A percentile compares a stretch with the other conserved stretches of the same genome.
phyloP scores from a whole-genome alignment of 2,329 filamentous ascomycete species.

The Zasmidium citrigriseum region DNA sequence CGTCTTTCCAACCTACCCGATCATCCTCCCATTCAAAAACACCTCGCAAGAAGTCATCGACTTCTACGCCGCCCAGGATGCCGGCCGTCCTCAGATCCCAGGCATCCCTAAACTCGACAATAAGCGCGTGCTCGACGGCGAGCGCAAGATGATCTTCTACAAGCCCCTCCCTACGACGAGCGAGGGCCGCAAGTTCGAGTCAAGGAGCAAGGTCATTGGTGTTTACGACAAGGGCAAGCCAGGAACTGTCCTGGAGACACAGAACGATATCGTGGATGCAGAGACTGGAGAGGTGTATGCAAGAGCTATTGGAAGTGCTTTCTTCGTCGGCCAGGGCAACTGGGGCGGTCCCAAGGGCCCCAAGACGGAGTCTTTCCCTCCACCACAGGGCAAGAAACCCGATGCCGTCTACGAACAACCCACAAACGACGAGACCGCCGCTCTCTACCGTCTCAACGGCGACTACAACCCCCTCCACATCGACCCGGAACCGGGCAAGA shows the following conservation, averaged over 20 bases:
- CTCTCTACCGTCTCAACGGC: constrained; percentile 81
- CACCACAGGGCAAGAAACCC: constrained; percentile 69
- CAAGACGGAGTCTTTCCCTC: constrained; percentile 74
- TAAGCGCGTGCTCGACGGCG: constrained; percentile 76
- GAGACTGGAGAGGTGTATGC: constrained; percentile 69
- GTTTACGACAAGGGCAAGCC: constrained; percentile 90
- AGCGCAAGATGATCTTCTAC: constrained; percentile 70
- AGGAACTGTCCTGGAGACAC: constrained; percentile 72
- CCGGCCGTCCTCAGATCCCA: constrained; percentile 58
- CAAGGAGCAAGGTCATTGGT: constrained; percentile 74
- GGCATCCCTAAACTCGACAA: constrained; percentile 75
- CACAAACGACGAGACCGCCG: constrained; percentile 70
- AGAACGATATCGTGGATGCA: constrained; percentile 74
- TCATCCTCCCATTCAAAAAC: constrained; percentile 82
- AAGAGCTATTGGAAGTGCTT: constrained; percentile 68
- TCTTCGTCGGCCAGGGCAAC: constrained; percentile 76
- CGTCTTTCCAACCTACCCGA: constrained; percentile 85
- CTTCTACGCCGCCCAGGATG: constrained; percentile 70
- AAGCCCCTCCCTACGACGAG: constrained; percentile 74
- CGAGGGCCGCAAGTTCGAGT: constrained; percentile 71
- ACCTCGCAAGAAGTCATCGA: constrained; percentile 66
- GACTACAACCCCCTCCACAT: constrained; percentile 95
- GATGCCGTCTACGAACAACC: constrained; percentile 71
- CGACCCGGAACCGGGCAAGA: constrained; percentile 71
- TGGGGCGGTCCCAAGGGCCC: constrained; percentile 91